Percentiles rank a stretch among this genome's conserved stretches.
Conservation (phyloP, 352 stramenopile species). For the Phytophthora litchii region DNA sequence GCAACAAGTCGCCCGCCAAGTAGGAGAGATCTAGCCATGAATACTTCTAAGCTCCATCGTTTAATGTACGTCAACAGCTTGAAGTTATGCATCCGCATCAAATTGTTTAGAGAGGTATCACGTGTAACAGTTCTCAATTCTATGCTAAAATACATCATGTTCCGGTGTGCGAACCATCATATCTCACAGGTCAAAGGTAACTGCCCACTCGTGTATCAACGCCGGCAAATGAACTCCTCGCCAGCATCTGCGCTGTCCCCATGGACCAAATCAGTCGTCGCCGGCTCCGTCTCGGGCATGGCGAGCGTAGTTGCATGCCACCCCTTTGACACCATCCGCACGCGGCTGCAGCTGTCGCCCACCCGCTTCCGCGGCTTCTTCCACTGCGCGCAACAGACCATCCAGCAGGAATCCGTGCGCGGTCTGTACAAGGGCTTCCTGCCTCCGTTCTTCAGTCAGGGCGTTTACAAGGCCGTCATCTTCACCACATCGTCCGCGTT, state of each 20-base stretch:
- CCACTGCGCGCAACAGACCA: conserved; percentile 65
- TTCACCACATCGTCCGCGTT: conserved; percentile 76
- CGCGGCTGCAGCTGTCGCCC: conserved; percentile 80
- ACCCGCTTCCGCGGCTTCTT: conserved; percentile 64
- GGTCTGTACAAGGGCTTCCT: conserved; percentile 88
- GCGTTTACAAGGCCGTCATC: conserved; percentile 90
- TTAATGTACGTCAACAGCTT: conserved; percentile 25
- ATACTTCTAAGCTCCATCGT: not conserved
- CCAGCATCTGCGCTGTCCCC: conserved; percentile 40
- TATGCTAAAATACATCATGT: too few relatives aligned
- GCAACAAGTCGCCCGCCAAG: not conserved
- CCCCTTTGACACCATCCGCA: conserved; percentile 88
- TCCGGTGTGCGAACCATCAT: conserved; percentile 22
- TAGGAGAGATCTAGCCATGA: conserved; percentile 1
- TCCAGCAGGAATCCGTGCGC: conserved; percentile 61
- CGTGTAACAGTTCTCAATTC: not conserved
- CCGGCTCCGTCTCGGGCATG: conserved; percentile 84
- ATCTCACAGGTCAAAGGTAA: conserved; percentile 18
- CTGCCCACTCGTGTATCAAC: not conserved
- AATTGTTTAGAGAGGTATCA: conserved; percentile 10
- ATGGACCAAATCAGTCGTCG: conserved; percentile 71
- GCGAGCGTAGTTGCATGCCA: conserved; percentile 83
- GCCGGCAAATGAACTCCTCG: conserved; percentile 29
- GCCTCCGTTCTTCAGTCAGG: conserved; percentile 87
- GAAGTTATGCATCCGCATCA: conserved; percentile 10